phyloP scores from a whole-genome alignment of 805 yeast genomes.

The Kazachstania bromeliacearum region DNA sequence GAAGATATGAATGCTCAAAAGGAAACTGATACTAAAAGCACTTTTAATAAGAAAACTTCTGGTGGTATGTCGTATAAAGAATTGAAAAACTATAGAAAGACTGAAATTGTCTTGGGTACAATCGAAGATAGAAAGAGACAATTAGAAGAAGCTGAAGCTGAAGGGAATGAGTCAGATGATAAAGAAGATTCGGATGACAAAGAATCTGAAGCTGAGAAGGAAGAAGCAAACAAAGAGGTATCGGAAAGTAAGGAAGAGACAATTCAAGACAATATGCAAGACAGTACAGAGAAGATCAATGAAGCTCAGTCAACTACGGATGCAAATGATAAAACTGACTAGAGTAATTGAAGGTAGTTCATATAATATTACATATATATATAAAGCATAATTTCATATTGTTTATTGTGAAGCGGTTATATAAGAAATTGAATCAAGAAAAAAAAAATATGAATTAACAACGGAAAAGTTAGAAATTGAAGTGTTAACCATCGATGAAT shows the following conservation, averaged over 20 bases:
- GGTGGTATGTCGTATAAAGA: constrained; percentile 37
- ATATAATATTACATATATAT: no score
- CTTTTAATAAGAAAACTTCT: constrained; percentile 38
- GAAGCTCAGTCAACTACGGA: no score
- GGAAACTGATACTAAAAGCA: constrained; percentile 29
- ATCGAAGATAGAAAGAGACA: constrained; percentile 34
- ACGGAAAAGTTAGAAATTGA: no score
- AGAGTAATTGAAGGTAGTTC: no score
- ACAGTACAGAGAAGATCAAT: not conserved
- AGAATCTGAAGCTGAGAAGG: not conserved
- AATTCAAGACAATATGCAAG: not conserved
- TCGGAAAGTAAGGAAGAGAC: not conserved
- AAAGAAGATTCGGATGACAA: not conserved
- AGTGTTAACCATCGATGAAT: no score
- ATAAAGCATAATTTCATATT: no score
- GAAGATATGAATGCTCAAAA: constrained; percentile 53
- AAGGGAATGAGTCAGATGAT: not conserved
- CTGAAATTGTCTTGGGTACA: constrained; percentile 64
- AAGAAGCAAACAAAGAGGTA: constrained; percentile 1
- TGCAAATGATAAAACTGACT: no score
- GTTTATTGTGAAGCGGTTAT: no score
- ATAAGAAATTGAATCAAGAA: no score
- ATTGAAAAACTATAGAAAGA: constrained; percentile 40
- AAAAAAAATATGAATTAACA: no score
- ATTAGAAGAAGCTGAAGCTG: constrained; percentile 21